These are phyloP conservation scores for Tolypocladium sp. DNA, from an alignment of 2,329 filamentous ascomycete genomes.

Conservation along the genomic window DNA sequence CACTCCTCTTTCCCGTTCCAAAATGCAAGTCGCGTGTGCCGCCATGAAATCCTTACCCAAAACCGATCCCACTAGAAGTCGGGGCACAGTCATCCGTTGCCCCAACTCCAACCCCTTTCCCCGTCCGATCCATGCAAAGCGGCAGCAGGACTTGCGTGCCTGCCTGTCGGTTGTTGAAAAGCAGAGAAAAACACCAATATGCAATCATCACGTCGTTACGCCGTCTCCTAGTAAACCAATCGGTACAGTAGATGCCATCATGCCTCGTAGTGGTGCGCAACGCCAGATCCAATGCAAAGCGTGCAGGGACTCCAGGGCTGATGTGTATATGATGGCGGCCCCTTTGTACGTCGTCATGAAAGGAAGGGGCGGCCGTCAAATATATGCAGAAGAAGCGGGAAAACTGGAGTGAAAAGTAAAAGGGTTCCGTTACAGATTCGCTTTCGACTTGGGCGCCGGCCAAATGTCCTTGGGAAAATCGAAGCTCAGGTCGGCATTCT, in stretches of 20 bases:
- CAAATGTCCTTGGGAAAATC: constrained; percentile 15
- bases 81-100: not conserved
- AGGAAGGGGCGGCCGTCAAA: not conserved
- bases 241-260: not conserved
- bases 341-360: not conserved
- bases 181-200: not conserved
- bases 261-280: not conserved
- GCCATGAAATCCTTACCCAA: not conserved
- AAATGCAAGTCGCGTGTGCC: not conserved
- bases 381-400: not conserved
- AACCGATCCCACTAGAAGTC: not conserved
- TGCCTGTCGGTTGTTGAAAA: not conserved
- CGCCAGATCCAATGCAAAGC: not conserved
- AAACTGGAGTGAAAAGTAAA: not conserved
- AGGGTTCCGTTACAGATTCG: not conserved
- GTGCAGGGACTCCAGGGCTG: not conserved
- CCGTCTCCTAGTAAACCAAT: not conserved
- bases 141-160: not conserved
- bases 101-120: not conserved
- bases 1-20: not conserved
- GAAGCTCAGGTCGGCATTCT: constrained; percentile 22
- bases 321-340: not conserved
- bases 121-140: not conserved
- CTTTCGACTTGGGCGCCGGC: constrained; percentile 1
- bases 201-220: not conserved